These are phyloP conservation scores for Nematocida ironsii DNA, from an alignment of 371 early-diverging fungal genomes.

Conservation along the genomic window DNA sequence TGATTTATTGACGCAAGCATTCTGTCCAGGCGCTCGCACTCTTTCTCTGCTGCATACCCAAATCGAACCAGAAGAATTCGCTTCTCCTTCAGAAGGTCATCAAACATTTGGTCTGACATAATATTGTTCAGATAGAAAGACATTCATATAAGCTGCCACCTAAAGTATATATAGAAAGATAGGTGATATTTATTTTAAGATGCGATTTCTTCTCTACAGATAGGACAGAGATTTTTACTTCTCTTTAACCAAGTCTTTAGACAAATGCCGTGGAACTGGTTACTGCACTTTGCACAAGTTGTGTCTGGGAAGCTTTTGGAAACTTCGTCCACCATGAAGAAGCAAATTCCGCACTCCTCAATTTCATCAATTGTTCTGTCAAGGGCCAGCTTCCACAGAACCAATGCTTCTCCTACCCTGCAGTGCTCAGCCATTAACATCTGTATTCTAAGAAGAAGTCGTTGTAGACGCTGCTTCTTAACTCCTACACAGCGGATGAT, in stretches of 20 bases:
- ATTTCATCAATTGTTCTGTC: conserved; percentile 60
- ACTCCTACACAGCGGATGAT: conserved; percentile 40
- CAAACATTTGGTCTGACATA: conserved; percentile 3
- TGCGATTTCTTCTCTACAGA: conserved; percentile 62
- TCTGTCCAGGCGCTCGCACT: conserved; percentile 13
- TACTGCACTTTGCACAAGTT: conserved; percentile 63
- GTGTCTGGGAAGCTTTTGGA: conserved; percentile 59
- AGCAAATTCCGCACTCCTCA: conserved; percentile 69
- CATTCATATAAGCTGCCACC: background rate
- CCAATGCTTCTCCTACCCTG: conserved; percentile 65
- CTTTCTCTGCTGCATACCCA: conserved; percentile 12
- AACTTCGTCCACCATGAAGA: conserved; percentile 64
- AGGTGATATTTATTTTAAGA: conserved; percentile 24
- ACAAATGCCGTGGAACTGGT: conserved; percentile 65
- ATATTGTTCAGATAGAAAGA: conserved; percentile 42
- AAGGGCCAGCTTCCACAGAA: conserved; percentile 63
- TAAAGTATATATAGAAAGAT: background rate
- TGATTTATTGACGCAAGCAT: background rate
- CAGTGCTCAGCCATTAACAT: conserved; percentile 58
- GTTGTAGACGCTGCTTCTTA: conserved; percentile 42
- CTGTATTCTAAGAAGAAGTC: conserved; percentile 57
- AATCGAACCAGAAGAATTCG: conserved; percentile 43
- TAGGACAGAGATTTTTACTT: conserved; percentile 62
- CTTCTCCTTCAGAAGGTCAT: background rate
- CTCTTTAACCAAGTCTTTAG: conserved; percentile 61